These are phyloP conservation scores for Somion occarium DNA, from an alignment of 1,284 basidiomycete species.

Conservation along the genomic window DNA sequence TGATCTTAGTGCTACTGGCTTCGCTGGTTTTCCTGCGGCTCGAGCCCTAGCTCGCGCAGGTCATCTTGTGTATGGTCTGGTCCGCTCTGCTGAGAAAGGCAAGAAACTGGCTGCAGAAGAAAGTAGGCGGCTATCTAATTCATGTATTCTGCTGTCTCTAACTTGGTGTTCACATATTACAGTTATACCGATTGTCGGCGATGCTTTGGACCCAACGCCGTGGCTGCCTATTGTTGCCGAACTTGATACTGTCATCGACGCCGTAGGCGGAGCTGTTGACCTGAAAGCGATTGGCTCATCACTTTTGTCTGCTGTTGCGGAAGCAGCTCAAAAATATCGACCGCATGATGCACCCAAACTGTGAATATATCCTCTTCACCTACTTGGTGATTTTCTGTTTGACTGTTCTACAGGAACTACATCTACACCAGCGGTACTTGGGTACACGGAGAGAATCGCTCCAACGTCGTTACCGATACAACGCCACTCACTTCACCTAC, in stretches of 20 bases:
- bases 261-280: constrained; percentile 20
- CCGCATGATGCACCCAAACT: constrained; percentile 34
- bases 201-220: constrained; percentile 28
- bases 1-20: constrained; percentile 30
- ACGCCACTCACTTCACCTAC: constrained; percentile 28
- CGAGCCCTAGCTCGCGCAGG: constrained; percentile 45
- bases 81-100: constrained; percentile 36
- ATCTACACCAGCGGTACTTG: constrained; percentile 48
- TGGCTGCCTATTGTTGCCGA: constrained; percentile 37
- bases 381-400: not conserved
- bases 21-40: constrained; percentile 42
- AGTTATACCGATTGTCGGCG: constrained; percentile 45
- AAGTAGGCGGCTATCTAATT: constrained; percentile 25
- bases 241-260: constrained; percentile 42
- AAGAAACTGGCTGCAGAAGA: constrained; percentile 39
- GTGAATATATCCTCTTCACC: not conserved
- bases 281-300: constrained; percentile 16
- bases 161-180: not conserved
- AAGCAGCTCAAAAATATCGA: constrained; percentile 24
- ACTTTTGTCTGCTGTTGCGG: constrained; percentile 32
- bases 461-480: constrained; percentile 30
- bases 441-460: constrained; percentile 40
- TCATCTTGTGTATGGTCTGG: constrained; percentile 46
- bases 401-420: constrained; percentile 25
- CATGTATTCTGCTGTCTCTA: not conserved